Evolutionary conservation across 352 stramenopile species (phyloP).

Genomic region (Pythium apleroticum): DNA sequence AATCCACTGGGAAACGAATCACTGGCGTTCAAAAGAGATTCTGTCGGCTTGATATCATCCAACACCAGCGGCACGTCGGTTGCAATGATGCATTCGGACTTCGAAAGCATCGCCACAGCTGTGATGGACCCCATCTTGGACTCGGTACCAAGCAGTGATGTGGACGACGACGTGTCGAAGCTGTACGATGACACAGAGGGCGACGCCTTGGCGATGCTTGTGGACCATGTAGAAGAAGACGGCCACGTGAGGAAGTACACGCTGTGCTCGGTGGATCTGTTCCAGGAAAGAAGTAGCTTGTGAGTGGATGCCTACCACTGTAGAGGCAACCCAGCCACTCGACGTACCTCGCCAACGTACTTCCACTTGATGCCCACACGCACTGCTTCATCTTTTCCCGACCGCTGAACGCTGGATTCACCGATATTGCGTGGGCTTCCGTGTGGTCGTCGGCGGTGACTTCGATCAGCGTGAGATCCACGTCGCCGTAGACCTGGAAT

Average conservation of each 20-base stretch:
- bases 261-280: slow-evolving; percentile 5
- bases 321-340: not conserved
- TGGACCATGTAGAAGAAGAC: not conserved
- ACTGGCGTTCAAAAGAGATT: not conserved
- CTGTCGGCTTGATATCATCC: slow-evolving; percentile 10
- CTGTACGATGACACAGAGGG: slow-evolving; percentile 8
- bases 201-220: not conserved
- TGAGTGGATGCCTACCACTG: not conserved
- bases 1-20: not conserved
- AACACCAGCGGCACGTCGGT: slow-evolving; percentile 21
- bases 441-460: slow-evolving; percentile 8
- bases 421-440: not conserved
- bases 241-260: slow-evolving; percentile 16
- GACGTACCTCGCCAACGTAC: slow-evolving; percentile 41
- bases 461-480: slow-evolving; percentile 31
- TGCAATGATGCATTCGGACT: slow-evolving; percentile 11
- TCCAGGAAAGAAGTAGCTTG: not conserved
- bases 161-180: not conserved
- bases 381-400: slow-evolving; percentile 28
- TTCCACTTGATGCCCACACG: slow-evolving; percentile 47
- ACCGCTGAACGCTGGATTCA: not conserved
- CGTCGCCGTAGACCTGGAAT: slow-evolving; percentile 7
- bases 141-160: not conserved
- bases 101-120: slow-evolving; percentile 7
- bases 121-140: slow-evolving; percentile 15